A percentile compares a stretch with the other conserved stretches of the same genome.
Conservation (phyloP, 768 basidiomycete genomes). For the Kwoniella dejecticola region DNA sequence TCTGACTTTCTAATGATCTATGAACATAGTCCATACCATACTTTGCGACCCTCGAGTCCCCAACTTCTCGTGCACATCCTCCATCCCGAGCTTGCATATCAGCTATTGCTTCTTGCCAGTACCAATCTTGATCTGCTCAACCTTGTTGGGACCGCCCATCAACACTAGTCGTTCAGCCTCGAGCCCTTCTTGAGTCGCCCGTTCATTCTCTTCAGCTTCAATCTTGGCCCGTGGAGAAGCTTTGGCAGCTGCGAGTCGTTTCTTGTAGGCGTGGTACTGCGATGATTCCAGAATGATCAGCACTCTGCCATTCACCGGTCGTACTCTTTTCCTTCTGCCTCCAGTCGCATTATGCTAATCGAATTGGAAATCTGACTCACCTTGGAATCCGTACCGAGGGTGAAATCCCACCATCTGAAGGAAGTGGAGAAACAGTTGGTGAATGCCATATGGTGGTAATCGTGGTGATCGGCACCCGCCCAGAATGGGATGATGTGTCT, state of each 20-base stretch:
- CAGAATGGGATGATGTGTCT: constrained; percentile 91
- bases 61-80: too few species aligned
- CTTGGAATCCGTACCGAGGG: constrained; percentile 87
- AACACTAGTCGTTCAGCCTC: constrained; percentile 55
- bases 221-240: constrained; percentile 54
- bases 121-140: constrained; percentile 21
- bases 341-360: neutral
- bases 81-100: too few species aligned
- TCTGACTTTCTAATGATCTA: neutral
- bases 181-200: constrained; percentile 86
- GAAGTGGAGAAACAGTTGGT: constrained; percentile 82
- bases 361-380: constrained; percentile 17
- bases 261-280: constrained; percentile 74
- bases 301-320: too few species aligned
- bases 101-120: constrained; percentile 19
- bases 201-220: constrained; percentile 75
- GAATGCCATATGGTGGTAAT: constrained; percentile 98
- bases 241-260: constrained; percentile 64
- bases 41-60: neutral
- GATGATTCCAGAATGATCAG: neutral
- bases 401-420: constrained; percentile 83
- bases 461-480: constrained; percentile 90
- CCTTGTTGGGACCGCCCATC: constrained; percentile 42
- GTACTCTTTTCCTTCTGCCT: too few species aligned
- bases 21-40: neutral